These are phyloP conservation scores for Coemansia guatemalensis DNA, from an alignment of 192 early-diverging fungal genomes.

Conservation along the genomic window DNA sequence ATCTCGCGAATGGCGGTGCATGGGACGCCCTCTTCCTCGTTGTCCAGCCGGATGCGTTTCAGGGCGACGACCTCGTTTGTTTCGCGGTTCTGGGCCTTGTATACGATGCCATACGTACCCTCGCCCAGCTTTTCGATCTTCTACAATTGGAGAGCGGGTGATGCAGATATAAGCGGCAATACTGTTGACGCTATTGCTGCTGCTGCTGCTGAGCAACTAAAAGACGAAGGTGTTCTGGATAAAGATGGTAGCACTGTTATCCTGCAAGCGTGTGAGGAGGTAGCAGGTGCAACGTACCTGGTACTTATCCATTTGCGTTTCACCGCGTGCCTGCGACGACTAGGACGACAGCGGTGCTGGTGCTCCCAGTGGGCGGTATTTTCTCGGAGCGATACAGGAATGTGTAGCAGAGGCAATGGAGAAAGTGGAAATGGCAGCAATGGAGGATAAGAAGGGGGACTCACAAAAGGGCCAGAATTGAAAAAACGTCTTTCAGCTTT, in stretches of 20 bases:
- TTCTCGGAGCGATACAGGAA: neutral
- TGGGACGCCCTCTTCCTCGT: constrained; percentile 83
- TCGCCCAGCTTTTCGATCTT: constrained; percentile 99
- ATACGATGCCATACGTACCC: constrained; percentile 98
- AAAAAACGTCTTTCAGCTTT: neutral
- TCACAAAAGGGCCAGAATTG: neutral
- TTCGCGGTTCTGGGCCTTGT: constrained; percentile 97
- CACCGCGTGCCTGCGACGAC: neutral
- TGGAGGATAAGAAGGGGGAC: neutral
- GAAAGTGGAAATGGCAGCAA: neutral
- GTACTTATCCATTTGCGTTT: constrained; percentile 60
- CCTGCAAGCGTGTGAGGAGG: neutral
- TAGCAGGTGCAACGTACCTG: constrained; percentile 42
- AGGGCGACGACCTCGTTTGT: constrained; percentile 96
- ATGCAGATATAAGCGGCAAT: neutral
- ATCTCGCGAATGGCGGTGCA: constrained; percentile 81
- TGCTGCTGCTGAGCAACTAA: neutral
- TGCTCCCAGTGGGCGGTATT: neutral
- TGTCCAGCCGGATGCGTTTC: constrained; percentile 89
- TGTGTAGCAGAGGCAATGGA: neutral
- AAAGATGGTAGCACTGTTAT: neutral
- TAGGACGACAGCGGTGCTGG: neutral
- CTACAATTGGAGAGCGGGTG: constrained; percentile 44
- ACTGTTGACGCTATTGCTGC: neutral
- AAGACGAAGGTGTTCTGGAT: neutral